Evolutionary conservation across 208 protist species (phyloP), one percentile per base, ranked within the genome.

Genomic region (Trypanosoma vivax): DNA sequence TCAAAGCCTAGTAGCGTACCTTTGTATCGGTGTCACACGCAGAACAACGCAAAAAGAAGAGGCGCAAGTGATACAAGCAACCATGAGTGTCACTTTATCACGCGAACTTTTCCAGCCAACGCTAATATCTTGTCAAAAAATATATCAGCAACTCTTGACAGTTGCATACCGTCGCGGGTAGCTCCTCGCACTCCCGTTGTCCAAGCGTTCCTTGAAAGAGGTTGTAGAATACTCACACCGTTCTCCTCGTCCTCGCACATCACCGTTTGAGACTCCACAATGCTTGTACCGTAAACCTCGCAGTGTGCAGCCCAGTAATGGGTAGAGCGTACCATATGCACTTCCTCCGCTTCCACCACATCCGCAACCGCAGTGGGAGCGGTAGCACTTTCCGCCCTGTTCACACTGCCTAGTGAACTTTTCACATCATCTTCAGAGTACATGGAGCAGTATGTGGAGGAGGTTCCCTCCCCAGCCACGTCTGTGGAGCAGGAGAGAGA

Each of bases 261-360:
- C 27, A 88, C 71, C 6, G 64, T 78, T 13, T 79, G 50, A 25
- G 38, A 63, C 48, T 76, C 73, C 2, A 68, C 65, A 40, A 61
- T 75, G 50, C 71, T 40, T 0, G 71, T 88, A 58, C 83, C 83
- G 60, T 89, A 92, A 2, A 92, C 80, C 41, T 82, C 68, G 53
- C 77, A 85, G 62, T 79, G 77, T 2, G 80, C 76, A 11, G 79
- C 62, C 78, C 78, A 92, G 53, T 87, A 92, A 48, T 74, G 55
- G 13, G 60, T 60, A 0, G 66, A 67, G 4, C 73, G 73, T 53
- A 73, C 65, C 46, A 68, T 65, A 41, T 77, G 57, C 25, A 75
- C 62, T n/a, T 48, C 72, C 18, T 48, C 72, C 18, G 62, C 62
- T 4, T 51, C 54, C 18, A 56, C 73, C 23, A 68, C 63, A 13